Percentiles rank a stretch among this genome's conserved stretches.
These are phyloP conservation scores for Marasmius sp. DNA, from an alignment of 1,284 basidiomycete species.

Conservation along the genomic window DNA sequence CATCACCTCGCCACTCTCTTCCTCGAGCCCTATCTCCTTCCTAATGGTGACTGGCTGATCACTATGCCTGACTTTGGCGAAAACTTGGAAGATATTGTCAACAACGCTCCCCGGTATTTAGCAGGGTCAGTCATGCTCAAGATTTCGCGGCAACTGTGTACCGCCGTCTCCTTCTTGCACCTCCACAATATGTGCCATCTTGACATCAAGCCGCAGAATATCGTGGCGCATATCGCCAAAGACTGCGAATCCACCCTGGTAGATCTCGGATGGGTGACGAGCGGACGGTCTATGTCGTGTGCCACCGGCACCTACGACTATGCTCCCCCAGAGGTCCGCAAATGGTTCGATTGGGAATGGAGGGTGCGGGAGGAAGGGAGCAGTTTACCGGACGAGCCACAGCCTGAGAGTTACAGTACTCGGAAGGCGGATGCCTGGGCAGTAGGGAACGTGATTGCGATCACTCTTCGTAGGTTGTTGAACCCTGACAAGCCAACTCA, in stretches of 20 bases:
- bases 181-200: neutral
- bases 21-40: no score
- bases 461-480: neutral
- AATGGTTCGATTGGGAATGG: neutral
- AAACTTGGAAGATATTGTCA: no score
- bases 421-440: neutral
- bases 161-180: neutral
- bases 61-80: no score
- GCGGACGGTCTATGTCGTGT: neutral
- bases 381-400: neutral
- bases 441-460: neutral
- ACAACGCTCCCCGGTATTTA: no score
- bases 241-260: neutral
- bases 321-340: neutral
- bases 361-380: neutral
- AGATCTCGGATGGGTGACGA: neutral
- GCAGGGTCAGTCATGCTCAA: no score
- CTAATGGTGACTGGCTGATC: no score
- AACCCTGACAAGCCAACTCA: neutral
- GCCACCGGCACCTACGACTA: neutral
- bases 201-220: neutral
- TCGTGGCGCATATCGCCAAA: neutral
- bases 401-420: neutral
- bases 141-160: neutral
- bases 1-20: no score